Evolutionary conservation across 371 early-diverging fungal species (phyloP).

Genomic region (Syncephalis plumigaleata): DNA sequence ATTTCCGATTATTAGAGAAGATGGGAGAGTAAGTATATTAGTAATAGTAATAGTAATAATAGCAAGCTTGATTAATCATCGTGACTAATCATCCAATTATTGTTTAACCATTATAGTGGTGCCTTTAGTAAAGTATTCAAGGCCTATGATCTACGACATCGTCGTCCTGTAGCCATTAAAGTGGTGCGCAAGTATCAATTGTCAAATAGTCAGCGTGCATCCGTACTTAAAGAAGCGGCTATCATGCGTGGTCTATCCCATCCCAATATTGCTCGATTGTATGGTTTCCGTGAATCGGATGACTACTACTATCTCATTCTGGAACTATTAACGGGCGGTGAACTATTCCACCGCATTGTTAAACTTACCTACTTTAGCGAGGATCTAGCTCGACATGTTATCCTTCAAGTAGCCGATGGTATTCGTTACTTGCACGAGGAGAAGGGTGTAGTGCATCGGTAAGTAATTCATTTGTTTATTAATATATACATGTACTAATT

Average conservation of each 20-base stretch:
- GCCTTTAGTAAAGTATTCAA: conserved; percentile 72
- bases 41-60: too few relatives aligned
- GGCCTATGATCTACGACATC: conserved; percentile 31
- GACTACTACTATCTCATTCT: conserved; percentile 64
- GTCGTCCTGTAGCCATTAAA: conserved; percentile 62
- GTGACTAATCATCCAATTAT: not conserved
- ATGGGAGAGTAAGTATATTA: conserved; percentile 51
- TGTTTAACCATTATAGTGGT: conserved; percentile 39
- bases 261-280: conserved; percentile 53
- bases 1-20: conserved; percentile 30
- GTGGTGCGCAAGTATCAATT: conserved; percentile 48
- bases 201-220: conserved; percentile 38
- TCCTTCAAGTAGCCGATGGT: conserved; percentile 76
- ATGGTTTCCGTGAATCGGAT: conserved; percentile 37
- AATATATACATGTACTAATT: too few relatives aligned
- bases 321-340: conserved; percentile 72
- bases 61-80: too few relatives aligned
- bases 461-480: too few relatives aligned
- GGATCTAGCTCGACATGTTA: conserved; percentile 55
- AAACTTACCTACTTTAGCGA: conserved; percentile 64
- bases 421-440: conserved; percentile 78
- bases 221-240: conserved; percentile 67
- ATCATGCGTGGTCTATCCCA: conserved; percentile 75
- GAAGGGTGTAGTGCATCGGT: conserved; percentile 72
- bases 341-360: conserved; percentile 71